Evolutionary conservation across 768 basidiomycete genomes (phyloP).

Genomic region (Trametopsis cervina): DNA sequence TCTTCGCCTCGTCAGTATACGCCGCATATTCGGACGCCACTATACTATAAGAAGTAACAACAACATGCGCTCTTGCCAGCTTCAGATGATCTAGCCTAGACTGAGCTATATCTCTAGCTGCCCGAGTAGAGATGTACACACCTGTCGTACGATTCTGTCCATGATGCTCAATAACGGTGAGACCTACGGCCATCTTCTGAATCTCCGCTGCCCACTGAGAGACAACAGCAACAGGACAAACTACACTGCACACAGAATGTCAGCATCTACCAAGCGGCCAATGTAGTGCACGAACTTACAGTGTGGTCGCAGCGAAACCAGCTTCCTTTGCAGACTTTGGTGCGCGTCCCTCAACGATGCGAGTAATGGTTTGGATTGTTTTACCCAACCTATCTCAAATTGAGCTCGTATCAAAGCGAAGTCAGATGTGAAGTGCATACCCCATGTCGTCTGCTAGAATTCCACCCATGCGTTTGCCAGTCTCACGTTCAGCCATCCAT

Average conservation of each 20-base stretch:
- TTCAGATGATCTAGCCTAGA: slow-evolving; percentile 41
- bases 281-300: slow-evolving; percentile 39
- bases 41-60: slow-evolving; percentile 85
- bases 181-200: slow-evolving; percentile 54
- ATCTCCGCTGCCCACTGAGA: slow-evolving; percentile 90
- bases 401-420: not conserved
- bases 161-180: slow-evolving; percentile 79
- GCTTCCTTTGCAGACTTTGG: slow-evolving; percentile 61
- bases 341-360: slow-evolving; percentile 79
- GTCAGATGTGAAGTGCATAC: slow-evolving; percentile 28
- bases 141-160: slow-evolving; percentile 67
- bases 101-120: not conserved
- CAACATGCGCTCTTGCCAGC: slow-evolving; percentile 55
- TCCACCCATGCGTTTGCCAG: slow-evolving; percentile 73
- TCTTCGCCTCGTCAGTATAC: slow-evolving; percentile 42
- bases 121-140: no score
- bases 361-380: slow-evolving; percentile 85
- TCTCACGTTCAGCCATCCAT: slow-evolving; percentile 87
- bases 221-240: slow-evolving; percentile 83
- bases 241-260: slow-evolving; percentile 46
- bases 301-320: slow-evolving; percentile 64
- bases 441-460: slow-evolving; percentile 93
- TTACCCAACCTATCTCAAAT: slow-evolving; percentile 58
- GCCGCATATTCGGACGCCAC: slow-evolving; percentile 71
- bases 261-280: not conserved